phyloP scores from a whole-genome alignment of 345 rosid species.

The Sonneratia alba region DNA sequence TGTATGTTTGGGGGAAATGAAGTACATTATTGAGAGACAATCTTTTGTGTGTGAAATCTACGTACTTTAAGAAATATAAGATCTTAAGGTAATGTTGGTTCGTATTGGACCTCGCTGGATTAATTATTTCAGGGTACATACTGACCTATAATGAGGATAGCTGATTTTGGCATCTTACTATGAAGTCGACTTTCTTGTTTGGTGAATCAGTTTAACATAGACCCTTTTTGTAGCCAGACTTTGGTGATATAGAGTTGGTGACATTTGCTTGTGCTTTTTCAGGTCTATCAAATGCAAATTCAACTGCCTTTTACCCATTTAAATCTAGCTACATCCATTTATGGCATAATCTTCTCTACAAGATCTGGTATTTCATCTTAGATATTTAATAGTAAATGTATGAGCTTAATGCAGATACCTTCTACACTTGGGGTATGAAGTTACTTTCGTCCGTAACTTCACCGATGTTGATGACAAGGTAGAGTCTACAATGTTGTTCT shows the following conservation, averaged over 20 bases:
- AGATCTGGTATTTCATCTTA: not conserved
- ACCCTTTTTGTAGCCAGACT: no score
- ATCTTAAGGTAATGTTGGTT: not conserved
- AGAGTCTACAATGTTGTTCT: not conserved
- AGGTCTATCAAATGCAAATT: no score
- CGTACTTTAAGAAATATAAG: not conserved
- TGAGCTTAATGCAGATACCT: conserved; percentile 48
- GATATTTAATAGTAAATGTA: not conserved
- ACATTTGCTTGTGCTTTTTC: no score
- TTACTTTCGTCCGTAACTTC: conserved; percentile 69
- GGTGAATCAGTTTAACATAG: not conserved
- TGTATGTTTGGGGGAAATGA: not conserved
- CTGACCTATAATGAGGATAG: not conserved
- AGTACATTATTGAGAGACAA: not conserved
- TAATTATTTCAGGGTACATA: not conserved
- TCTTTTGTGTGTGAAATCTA: not conserved
- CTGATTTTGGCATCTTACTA: not conserved
- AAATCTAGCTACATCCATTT: not conserved
- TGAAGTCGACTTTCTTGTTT: not conserved
- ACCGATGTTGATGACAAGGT: conserved; percentile 95
- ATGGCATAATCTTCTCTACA: not conserved
- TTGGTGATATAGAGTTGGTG: no score
- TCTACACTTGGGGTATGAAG: conserved; percentile 55
- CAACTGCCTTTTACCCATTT: no score
- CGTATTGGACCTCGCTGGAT: not conserved